Percentiles rank a stretch among this genome's conserved stretches.
These are phyloP conservation scores for Apiotrichum akiyoshidainum DNA, from an alignment of 1,284 basidiomycete species.

Conservation along the genomic window DNA sequence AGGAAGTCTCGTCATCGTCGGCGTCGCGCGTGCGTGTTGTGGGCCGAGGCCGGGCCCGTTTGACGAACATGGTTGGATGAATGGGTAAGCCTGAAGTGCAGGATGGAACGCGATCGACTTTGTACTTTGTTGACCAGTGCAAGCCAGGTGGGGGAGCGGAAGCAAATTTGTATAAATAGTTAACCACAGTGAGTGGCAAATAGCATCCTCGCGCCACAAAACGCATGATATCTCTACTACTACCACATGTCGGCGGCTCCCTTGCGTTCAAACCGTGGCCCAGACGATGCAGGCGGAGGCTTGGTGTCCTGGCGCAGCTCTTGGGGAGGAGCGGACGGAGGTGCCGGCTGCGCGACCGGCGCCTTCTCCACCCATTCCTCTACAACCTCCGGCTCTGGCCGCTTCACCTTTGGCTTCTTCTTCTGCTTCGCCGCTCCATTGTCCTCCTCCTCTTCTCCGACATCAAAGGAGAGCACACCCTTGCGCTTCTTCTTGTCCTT, in stretches of 20 bases:
- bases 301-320: background rate
- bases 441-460: too few relatives aligned
- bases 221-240: background rate
- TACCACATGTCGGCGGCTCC: slow-evolving; percentile 48
- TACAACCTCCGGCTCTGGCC: slow-evolving; percentile 48
- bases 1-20: slow-evolving; percentile 28
- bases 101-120: background rate
- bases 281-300: background rate
- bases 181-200: background rate
- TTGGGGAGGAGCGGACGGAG: background rate
- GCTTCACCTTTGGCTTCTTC: slow-evolving; percentile 46
- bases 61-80: slow-evolving; percentile 42
- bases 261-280: slow-evolving; percentile 24
- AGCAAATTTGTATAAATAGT: slow-evolving; percentile 7
- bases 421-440: too few relatives aligned
- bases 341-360: slow-evolving; percentile 5
- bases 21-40: slow-evolving; percentile 35
- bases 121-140: slow-evolving; percentile 5
- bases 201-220: background rate
- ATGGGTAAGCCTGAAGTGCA: background rate
- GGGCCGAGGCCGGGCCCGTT: slow-evolving; percentile 43
- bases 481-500: slow-evolving; percentile 25
- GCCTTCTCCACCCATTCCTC: slow-evolving; percentile 56
- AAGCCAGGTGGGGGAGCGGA: slow-evolving; percentile 6
- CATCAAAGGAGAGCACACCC: too few relatives aligned